Conservation (phyloP, 1,139 yeast genomes). For the Nadsonia commutata region DNA sequence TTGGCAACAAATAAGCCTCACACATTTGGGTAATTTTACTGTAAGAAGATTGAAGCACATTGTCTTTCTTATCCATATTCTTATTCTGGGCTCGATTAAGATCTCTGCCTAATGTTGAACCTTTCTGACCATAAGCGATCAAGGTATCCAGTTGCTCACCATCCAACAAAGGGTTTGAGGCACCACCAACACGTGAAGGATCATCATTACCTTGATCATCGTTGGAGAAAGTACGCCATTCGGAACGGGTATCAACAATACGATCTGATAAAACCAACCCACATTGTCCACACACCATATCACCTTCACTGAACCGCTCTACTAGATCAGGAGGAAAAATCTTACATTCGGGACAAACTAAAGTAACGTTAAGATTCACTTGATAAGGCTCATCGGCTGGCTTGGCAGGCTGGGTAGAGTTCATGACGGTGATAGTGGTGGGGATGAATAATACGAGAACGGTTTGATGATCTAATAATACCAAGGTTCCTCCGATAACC, state of each 20-base stretch:
- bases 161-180: constrained; percentile 86
- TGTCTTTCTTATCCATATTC: constrained; percentile 74
- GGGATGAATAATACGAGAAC: no score
- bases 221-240: constrained; percentile 92
- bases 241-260: constrained; percentile 89
- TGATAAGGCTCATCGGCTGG: constrained; percentile 14
- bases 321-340: constrained; percentile 91
- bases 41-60: constrained; percentile 77
- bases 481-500: no score
- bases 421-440: background rate
- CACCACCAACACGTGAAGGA: constrained; percentile 99
- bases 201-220: constrained; percentile 98
- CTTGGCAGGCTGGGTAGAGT: background rate
- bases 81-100: constrained; percentile 80
- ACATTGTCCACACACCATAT: constrained; percentile 92
- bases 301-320: constrained; percentile 94
- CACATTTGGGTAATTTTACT: constrained; percentile 90
- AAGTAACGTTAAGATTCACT: constrained; percentile 62
- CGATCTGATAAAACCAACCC: constrained; percentile 87
- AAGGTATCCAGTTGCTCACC: constrained; percentile 86
- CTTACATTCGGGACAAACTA: constrained; percentile 92
- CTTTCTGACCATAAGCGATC: constrained; percentile 66
- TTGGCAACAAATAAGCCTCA: constrained; percentile 89
- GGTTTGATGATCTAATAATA: no score
- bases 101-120: constrained; percentile 64